phyloP scores from a whole-genome alignment of 169 alveolate species.

The Cryptosporidium sp. region DNA sequence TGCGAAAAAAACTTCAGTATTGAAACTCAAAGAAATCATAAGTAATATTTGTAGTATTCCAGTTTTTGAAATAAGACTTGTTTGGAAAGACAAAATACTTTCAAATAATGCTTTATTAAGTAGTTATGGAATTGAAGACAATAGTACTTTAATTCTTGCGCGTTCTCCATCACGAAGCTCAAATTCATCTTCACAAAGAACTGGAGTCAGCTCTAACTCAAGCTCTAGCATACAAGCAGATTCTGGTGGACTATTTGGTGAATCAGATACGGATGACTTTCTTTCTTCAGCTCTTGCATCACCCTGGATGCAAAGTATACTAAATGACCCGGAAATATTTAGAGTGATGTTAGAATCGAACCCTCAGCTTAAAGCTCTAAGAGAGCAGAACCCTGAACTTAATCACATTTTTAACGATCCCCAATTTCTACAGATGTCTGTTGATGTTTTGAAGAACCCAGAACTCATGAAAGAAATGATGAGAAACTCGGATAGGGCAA shows the following conservation, averaged over 20 bases:
- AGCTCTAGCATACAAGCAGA: background rate
- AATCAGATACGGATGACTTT: conserved; percentile 39
- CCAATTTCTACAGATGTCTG: conserved; percentile 79
- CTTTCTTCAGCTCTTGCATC: conserved; percentile 71
- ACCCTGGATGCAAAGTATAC: conserved; percentile 77
- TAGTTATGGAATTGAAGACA: conserved; percentile 30
- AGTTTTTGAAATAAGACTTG: conserved; percentile 47
- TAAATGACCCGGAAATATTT: conserved; percentile 78
- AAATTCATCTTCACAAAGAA: background rate
- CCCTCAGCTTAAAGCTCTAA: conserved; percentile 78
- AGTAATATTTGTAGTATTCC: conserved; percentile 54
- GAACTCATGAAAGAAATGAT: conserved; percentile 81
- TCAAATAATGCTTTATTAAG: conserved; percentile 26
- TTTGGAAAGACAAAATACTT: conserved; percentile 63
- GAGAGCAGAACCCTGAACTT: conserved; percentile 82
- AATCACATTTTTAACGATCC: conserved; percentile 81
- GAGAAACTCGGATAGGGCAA: conserved; percentile 82
- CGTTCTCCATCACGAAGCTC: conserved; percentile 28
- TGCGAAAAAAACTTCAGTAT: conserved; percentile 31
- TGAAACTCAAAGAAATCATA: conserved; percentile 52
- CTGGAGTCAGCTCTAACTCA: background rate
- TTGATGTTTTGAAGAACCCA: conserved; percentile 80
- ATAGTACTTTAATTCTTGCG: conserved; percentile 51
- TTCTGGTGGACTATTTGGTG: background rate
- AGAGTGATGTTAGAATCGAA: conserved; percentile 79